phyloP scores from a whole-genome alignment of 192 early-diverging fungal species.

The Coemansia guatemalensis region DNA sequence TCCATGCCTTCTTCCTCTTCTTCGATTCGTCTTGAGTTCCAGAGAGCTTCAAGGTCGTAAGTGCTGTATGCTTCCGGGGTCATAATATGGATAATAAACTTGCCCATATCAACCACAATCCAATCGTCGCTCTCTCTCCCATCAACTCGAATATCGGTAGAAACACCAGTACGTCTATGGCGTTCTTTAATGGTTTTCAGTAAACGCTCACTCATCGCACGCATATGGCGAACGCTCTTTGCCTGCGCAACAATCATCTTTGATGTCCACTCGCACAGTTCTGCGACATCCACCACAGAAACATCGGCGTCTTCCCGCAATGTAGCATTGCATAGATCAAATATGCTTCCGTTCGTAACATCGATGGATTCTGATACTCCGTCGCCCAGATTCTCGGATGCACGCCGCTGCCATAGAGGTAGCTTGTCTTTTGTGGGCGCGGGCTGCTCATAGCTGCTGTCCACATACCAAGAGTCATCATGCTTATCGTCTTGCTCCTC shows the following conservation, averaged over 20 bases:
- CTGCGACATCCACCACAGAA: constrained; percentile 26
- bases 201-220: constrained; percentile 39
- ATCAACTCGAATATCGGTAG: constrained; percentile 28
- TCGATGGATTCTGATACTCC: not conserved
- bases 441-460: constrained; percentile 13
- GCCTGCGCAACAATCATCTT: constrained; percentile 37
- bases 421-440: not conserved
- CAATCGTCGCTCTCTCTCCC: constrained; percentile 53
- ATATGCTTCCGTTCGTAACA: constrained; percentile 22
- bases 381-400: constrained; percentile 20
- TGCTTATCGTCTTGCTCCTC: constrained; percentile 5
- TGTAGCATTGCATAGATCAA: constrained; percentile 32
- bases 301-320: constrained; percentile 24
- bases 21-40: constrained; percentile 10
- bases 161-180: constrained; percentile 10
- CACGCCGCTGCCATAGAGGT: constrained; percentile 46
- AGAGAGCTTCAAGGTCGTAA: constrained; percentile 41
- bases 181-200: constrained; percentile 42
- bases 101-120: constrained; percentile 50
- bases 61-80: constrained; percentile 37
- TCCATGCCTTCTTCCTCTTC: constrained; percentile 1
- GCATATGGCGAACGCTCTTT: constrained; percentile 53
- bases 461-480: constrained; percentile 53
- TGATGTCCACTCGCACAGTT: constrained; percentile 40
- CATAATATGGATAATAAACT: constrained; percentile 48